Evolutionary conservation across 768 basidiomycete genomes (phyloP).

Genomic region (Lactarius vividus): DNA sequence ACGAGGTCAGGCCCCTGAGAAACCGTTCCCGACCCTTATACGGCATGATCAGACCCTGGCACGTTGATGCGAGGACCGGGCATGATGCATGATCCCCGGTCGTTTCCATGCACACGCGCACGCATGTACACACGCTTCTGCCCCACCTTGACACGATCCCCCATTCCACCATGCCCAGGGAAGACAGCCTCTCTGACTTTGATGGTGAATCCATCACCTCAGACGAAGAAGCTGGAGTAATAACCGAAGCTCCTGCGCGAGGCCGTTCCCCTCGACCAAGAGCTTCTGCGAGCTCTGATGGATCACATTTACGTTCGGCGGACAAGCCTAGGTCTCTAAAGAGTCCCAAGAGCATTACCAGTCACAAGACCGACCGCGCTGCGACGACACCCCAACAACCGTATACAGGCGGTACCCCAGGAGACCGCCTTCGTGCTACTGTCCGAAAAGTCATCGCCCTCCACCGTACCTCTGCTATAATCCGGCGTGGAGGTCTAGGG

Average conservation of each 20-base stretch:
- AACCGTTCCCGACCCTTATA: no score
- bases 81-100: neutral
- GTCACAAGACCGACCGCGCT: neutral
- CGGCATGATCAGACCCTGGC: no score
- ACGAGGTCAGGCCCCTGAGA: no score
- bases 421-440: slow-evolving; percentile 50
- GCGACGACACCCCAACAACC: slow-evolving; percentile 25
- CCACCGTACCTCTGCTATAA: slow-evolving; percentile 48
- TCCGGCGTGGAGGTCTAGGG: slow-evolving; percentile 44
- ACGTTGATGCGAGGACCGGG: neutral
- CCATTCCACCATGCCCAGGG: slow-evolving; percentile 16
- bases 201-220: slow-evolving; percentile 18
- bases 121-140: neutral
- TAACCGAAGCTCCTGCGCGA: neutral
- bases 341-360: neutral
- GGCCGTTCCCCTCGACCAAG: slow-evolving; percentile 3
- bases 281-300: neutral
- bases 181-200: slow-evolving; percentile 10
- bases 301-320: neutral
- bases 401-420: slow-evolving; percentile 40
- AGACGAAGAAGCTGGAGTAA: slow-evolving; percentile 8
- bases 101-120: neutral
- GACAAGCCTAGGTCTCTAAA: neutral
- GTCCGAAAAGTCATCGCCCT: slow-evolving; percentile 65
- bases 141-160: neutral